These are phyloP conservation scores for Aplosporella prunicola DNA, from an alignment of 2,329 filamentous ascomycete species.

Conservation along the genomic window DNA sequence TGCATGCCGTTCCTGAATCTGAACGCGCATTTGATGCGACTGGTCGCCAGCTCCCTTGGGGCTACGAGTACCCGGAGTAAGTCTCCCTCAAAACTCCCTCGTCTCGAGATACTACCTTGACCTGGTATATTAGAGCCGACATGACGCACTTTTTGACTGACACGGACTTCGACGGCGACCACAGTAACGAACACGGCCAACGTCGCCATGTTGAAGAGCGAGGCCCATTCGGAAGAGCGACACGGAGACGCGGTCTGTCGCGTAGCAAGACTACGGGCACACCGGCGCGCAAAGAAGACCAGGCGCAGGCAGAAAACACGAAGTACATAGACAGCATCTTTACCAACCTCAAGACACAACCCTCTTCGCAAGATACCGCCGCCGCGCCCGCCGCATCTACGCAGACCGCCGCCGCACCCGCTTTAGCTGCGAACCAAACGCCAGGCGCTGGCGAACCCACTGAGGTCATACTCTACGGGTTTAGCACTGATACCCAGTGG, in stretches of 20 bases:
- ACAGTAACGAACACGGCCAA: constrained; percentile 35
- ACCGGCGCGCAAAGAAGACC: constrained; percentile 49
- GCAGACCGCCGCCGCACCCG: constrained; percentile 28
- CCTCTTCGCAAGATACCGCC: too few species aligned
- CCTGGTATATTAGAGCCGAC: not conserved
- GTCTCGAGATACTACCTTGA: constrained; percentile 1
- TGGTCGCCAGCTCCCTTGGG: constrained; percentile 54
- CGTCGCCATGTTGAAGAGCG: constrained; percentile 49
- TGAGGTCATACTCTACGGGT: constrained; percentile 80
- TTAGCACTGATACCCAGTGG: constrained; percentile 60
- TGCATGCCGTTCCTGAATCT: constrained; percentile 54
- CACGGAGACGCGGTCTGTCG: constrained; percentile 35
- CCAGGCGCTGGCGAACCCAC: constrained; percentile 48
- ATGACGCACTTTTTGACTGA: constrained; percentile 6
- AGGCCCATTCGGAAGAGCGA: constrained; percentile 51
- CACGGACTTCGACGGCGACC: constrained; percentile 18
- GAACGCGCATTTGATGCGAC: constrained; percentile 52
- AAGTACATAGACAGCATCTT: constrained; percentile 41
- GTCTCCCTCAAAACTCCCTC: constrained; percentile 18
- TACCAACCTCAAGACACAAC: constrained; percentile 24
- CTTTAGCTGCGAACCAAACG: constrained; percentile 23
- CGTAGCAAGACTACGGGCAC: constrained; percentile 49
- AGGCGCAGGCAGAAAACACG: constrained; percentile 34
- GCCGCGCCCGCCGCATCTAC: constrained; percentile 4
- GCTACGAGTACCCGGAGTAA: constrained; percentile 52